Conservation (phyloP, 169 alveolate species). For the Plasmodium gaboni region DNA sequence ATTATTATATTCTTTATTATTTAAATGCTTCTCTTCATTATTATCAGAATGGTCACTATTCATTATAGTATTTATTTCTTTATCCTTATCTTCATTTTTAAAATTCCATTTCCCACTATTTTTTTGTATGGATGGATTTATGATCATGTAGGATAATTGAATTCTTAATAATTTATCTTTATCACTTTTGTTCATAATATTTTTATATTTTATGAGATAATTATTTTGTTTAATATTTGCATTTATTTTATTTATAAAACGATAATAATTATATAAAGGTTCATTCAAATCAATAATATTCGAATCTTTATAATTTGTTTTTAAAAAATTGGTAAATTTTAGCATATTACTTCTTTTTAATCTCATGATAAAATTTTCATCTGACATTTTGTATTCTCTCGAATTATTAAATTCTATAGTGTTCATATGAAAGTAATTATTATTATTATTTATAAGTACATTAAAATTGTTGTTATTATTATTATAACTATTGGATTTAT, state of each 20-base stretch:
- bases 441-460: not conserved
- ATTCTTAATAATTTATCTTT: conserved; percentile 54
- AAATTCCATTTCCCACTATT: conserved; percentile 74
- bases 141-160: conserved; percentile 68
- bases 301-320: conserved; percentile 16
- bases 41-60: not conserved
- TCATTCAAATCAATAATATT: conserved; percentile 49
- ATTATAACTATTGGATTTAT: conserved; percentile 5
- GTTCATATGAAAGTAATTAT: not conserved
- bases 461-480: not conserved
- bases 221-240: conserved; percentile 56
- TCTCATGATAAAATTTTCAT: conserved; percentile 19
- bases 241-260: conserved; percentile 66
- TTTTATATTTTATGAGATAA: conserved; percentile 22
- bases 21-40: not conserved
- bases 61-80: not conserved
- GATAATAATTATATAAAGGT: conserved; percentile 36
- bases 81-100: conserved; percentile 48
- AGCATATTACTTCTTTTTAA: conserved; percentile 66
- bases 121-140: conserved; percentile 68
- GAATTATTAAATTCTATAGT: not conserved
- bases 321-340: conserved; percentile 42
- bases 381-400: not conserved
- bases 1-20: not conserved
- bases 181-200: conserved; percentile 69